Evolutionary conservation across 2,329 filamentous ascomycete species (phyloP), one percentile per base, ranked within the genome.

Genomic region (Aspergillus sp.): DNA sequence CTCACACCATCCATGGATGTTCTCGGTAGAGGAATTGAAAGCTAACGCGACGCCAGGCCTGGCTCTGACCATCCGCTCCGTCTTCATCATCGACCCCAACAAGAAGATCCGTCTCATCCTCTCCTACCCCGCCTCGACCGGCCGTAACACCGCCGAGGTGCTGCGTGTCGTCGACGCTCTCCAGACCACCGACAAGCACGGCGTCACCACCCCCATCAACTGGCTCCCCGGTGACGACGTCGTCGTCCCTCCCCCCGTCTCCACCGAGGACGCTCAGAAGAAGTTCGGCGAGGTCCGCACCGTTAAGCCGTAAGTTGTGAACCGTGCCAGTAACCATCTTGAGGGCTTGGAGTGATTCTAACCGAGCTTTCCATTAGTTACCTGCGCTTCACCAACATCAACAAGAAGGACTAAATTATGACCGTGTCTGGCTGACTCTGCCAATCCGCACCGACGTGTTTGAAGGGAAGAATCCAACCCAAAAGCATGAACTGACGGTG

Each of bases 21-120:
- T 36, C 5, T 16, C 5, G 11, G 32, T 5, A 5, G 32, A 36
- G 32, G 14, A 12, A 36, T 5, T 12, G 4, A 16, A 36, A 32
- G 53, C 55, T 61, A 57, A 63, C 24, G 16, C 45, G 45, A 47
- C 16, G 57, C 16, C 51, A 63, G 63, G 69, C 69, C 90, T 94
- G 69, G 92, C 92, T 61, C 95, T 96, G 80, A 96, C 93, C 70
- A 96, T 97, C 81, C 91, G 93, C 72, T 92, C 90, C 69, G 93
- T 97, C 75, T 97, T 96, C 84, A 84, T 96, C 80, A 96, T 97
- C 76, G 92, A 97, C 82, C 92, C 93, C 66, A 88, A 86, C 80
- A 96, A 96, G 88, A 94, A 90, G 77, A 95, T 96, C 80, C 89
- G 93, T 70, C 87, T 93, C 75, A 96, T 92, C 75, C 91, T 96